phyloP scores from a whole-genome alignment of 352 stramenopile species.

The Phytopythium aichiense region DNA sequence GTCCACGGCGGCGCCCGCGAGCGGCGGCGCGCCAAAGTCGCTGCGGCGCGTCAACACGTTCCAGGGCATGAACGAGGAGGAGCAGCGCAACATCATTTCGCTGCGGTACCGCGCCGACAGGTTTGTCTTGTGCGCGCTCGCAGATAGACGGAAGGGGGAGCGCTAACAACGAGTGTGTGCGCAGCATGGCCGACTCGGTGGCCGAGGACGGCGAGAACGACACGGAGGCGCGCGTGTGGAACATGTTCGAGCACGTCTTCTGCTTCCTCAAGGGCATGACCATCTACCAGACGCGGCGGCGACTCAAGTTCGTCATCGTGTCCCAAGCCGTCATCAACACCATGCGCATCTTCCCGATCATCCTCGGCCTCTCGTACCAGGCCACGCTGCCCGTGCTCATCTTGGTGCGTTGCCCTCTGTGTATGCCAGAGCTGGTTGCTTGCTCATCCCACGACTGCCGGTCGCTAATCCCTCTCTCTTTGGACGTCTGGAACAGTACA shows the following conservation, averaged over 20 bases:
- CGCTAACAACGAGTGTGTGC: background rate
- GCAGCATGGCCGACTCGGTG: slow-evolving; percentile 77
- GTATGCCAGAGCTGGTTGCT: background rate
- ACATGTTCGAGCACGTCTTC: slow-evolving; percentile 79
- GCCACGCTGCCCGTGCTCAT: slow-evolving; percentile 81
- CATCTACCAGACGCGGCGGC: slow-evolving; percentile 77
- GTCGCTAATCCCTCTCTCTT: background rate
- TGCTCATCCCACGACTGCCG: background rate
- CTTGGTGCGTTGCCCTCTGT: slow-evolving; percentile 28
- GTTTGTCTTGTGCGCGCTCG: slow-evolving; percentile 5
- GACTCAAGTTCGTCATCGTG: slow-evolving; percentile 87
- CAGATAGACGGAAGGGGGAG: background rate
- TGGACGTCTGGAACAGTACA: slow-evolving; percentile 31
- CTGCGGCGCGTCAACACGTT: slow-evolving; percentile 72
- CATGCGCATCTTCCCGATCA: slow-evolving; percentile 82
- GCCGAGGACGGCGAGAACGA: slow-evolving; percentile 51
- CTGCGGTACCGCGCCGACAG: slow-evolving; percentile 79
- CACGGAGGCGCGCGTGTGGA: slow-evolving; percentile 71
- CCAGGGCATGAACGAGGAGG: slow-evolving; percentile 59
- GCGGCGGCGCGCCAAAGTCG: slow-evolving; percentile 20
- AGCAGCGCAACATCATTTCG: slow-evolving; percentile 86
- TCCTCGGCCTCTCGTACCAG: slow-evolving; percentile 80
- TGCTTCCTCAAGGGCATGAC: slow-evolving; percentile 88
- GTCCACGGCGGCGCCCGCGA: slow-evolving; percentile 6
- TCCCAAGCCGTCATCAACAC: slow-evolving; percentile 81